Conservation (phyloP, 768 basidiomycete species). For the Dictyophora rubrovolvata region DNA sequence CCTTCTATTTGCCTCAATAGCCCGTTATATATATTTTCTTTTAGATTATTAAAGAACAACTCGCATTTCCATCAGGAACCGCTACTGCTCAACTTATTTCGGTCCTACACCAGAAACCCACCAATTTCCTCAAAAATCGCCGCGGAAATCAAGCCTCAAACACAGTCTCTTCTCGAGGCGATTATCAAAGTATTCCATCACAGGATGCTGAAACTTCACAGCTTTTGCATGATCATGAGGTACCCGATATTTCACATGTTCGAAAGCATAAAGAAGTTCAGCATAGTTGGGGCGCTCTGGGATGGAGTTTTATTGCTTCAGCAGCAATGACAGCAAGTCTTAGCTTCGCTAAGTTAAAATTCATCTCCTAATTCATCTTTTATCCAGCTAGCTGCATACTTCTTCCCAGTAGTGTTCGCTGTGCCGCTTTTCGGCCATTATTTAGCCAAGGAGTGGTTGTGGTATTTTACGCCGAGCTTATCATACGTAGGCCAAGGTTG, state of each 20-base stretch:
- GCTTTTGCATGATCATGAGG: constrained; percentile 25
- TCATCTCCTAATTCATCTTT: not conserved
- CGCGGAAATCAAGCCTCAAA: constrained; percentile 39
- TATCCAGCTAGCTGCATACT: constrained; percentile 68
- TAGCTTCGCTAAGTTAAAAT: constrained; percentile 15
- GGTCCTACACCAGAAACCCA: constrained; percentile 71
- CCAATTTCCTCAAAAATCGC: constrained; percentile 43
- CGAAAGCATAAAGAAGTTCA: constrained; percentile 43
- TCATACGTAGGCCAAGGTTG: constrained; percentile 88
- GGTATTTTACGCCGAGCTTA: constrained; percentile 87
- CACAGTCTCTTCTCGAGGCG: constrained; percentile 6
- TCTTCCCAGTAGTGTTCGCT: constrained; percentile 81
- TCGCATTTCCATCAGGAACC: constrained; percentile 90
- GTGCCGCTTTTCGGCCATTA: constrained; percentile 78
- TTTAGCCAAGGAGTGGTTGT: constrained; percentile 81
- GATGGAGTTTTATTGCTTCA: constrained; percentile 71
- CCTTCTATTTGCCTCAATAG: not conserved
- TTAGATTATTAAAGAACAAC: constrained; percentile 88
- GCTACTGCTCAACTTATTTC: constrained; percentile 94
- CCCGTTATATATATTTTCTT: constrained; percentile 3
- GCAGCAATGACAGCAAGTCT: constrained; percentile 60
- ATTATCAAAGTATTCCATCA: constrained; percentile 6
- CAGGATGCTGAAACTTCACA: not conserved
- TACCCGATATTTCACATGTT: constrained; percentile 18
- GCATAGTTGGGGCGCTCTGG: constrained; percentile 68